Evolutionary conservation across 2,329 filamentous ascomycete species (phyloP).

Genomic region (Talaromyces sp.): DNA sequence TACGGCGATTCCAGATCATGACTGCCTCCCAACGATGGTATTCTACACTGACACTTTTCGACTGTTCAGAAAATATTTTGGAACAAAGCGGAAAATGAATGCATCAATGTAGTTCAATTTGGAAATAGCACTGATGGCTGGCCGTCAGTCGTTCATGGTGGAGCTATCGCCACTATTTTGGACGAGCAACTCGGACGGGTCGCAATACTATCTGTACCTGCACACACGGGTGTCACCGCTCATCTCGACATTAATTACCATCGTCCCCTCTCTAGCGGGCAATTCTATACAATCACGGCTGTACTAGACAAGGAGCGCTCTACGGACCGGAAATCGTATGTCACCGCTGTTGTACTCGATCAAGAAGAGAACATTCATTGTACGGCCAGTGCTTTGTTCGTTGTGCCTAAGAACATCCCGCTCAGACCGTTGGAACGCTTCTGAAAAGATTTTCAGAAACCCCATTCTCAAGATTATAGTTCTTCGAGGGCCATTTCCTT

Average conservation of each 20-base stretch:
- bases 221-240: slow-evolving; percentile 54
- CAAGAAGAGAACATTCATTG: slow-evolving; percentile 56
- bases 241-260: slow-evolving; percentile 61
- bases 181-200: slow-evolving; percentile 68
- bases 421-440: slow-evolving; percentile 41
- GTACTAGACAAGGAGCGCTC: slow-evolving; percentile 42
- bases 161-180: slow-evolving; percentile 64
- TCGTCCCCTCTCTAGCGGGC: slow-evolving; percentile 56
- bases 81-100: slow-evolving; percentile 56
- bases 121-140: slow-evolving; percentile 65
- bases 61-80: slow-evolving; percentile 60
- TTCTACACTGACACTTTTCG: neutral
- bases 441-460: slow-evolving; percentile 21
- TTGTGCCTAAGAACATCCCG: slow-evolving; percentile 53
- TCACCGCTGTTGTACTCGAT: slow-evolving; percentile 35
- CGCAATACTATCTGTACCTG: slow-evolving; percentile 50
- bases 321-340: slow-evolving; percentile 39
- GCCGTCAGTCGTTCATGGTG: slow-evolving; percentile 70
- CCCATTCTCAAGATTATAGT: neutral
- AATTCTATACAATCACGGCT: slow-evolving; percentile 60
- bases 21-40: neutral
- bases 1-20: neutral
- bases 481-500: neutral
- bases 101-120: slow-evolving; percentile 64
- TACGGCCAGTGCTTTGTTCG: slow-evolving; percentile 57